Conservation (phyloP, 106 monocot genomes). For the Dioscorea dumetorum region DNA sequence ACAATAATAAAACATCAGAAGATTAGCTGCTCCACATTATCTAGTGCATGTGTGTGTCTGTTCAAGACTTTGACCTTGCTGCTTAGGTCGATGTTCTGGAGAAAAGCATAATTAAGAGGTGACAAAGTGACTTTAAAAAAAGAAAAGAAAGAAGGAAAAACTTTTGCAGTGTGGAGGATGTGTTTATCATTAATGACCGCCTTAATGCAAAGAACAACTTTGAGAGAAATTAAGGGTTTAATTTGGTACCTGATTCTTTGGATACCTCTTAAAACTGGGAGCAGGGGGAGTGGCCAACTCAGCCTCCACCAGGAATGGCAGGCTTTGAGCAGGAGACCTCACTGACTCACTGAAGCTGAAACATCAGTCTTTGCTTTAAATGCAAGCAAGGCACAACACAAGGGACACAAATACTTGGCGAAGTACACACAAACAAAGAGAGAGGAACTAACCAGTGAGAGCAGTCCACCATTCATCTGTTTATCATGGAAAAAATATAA, state of each 20-base stretch:
- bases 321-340: not conserved
- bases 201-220: not conserved
- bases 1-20: too few species aligned
- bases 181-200: not conserved
- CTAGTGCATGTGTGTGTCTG: too few species aligned
- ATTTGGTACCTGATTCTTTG: not conserved
- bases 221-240: not conserved
- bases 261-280: not conserved
- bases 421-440: not conserved
- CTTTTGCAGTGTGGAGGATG: too few species aligned
- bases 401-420: not conserved
- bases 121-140: too few species aligned
- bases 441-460: too few species aligned
- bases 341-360: not conserved
- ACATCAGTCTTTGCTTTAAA: constrained; percentile 5
- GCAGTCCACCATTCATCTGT: too few species aligned
- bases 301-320: not conserved
- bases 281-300: not conserved
- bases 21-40: too few species aligned
- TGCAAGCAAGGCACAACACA: constrained; percentile 5
- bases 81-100: too few species aligned
- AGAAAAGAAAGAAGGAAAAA: not conserved
- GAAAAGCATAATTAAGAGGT: too few species aligned
- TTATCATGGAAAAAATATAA: too few species aligned
- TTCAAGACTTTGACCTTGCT: too few species aligned